Percentiles rank a stretch among this genome's conserved stretches.
Conservation (phyloP, 148 eudicot genomes). For the Diospyros kaki region DNA sequence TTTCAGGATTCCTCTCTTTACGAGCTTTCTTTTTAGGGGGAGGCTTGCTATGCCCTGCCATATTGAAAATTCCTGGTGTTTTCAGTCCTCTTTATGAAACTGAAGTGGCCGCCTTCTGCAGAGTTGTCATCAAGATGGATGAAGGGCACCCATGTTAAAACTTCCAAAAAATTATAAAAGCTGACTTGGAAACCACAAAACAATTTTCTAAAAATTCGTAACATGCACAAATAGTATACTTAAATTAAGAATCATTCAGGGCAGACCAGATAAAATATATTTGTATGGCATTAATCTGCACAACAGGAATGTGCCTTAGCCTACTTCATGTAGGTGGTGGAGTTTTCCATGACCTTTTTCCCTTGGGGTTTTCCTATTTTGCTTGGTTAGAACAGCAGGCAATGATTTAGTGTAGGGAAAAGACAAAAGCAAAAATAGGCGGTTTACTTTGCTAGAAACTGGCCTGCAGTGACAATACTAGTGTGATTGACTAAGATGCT, state of each 20-base stretch:
- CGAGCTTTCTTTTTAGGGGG: constrained; percentile 66
- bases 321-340: not conserved
- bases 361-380: not conserved
- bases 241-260: not conserved
- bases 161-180: not conserved
- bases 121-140: constrained; percentile 47
- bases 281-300: not conserved
- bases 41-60: constrained; percentile 57
- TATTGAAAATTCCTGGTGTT: constrained; percentile 44
- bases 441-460: too few species aligned
- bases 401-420: too few species aligned
- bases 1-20: constrained; percentile 44
- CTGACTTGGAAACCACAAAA: not conserved
- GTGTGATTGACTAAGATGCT: not conserved
- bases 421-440: too few species aligned
- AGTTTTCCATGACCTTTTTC: not conserved
- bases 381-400: too few species aligned
- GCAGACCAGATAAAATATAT: not conserved
- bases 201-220: not conserved
- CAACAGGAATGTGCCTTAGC: not conserved
- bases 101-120: constrained; percentile 41
- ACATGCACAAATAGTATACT: not conserved
- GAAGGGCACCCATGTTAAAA: constrained; percentile 31
- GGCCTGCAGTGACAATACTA: not conserved
- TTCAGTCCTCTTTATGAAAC: constrained; percentile 40